Base-by-base conservation (phyloP, 2,329 filamentous ascomycete genomes). In the Didymella exigua region DNA sequence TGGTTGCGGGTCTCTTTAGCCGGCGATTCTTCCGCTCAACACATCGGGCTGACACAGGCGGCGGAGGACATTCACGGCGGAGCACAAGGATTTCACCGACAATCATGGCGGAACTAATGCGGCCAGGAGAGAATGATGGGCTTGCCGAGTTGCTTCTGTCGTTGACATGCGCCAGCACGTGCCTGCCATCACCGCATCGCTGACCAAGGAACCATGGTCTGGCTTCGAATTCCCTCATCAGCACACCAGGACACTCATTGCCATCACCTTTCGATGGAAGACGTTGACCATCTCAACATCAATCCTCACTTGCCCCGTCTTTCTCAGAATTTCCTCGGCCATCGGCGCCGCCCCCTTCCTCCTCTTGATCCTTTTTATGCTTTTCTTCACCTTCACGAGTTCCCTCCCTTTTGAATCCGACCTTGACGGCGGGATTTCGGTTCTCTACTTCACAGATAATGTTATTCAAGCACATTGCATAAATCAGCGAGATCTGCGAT, bases 11-110 rank as follows among this genome's bases (percentile, higher is more conserved):
- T 36, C 45, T 52, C 53, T 73, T 73, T 73, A 73, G 59, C 70
- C 70, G 70, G 51, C 29, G 37, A 67, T 73, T 72, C 67, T 70
- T 59, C 70, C 70, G 69, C 46, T 61, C 61, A 54, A 54, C 41
- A 49, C 9, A 34, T 36, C 46, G 41, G 40, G 34, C 30, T 55
- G 52, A 30, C 36, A 29, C 41, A 46, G 34, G n/a, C 40, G 46
- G 46, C 46, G 46, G 52, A 45, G 36, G 42, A 45, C 30, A 14
- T 41, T 23, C 21, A 21, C 29, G 9, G 21, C 26, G 9, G 4
- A 31, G 11, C n/a, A 23, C 43, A 21, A 31, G 24, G 0, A 10
- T 19, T 40, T 47, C 43, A 43, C 36, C 21, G 24, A 29, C 30
- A 38, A 23, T n/a, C n/a, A n/a, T 19, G 18, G 36, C 36, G 21